Base-by-base conservation (phyloP, 129 eudicot genomes). In the Artemisia tridentata region DNA sequence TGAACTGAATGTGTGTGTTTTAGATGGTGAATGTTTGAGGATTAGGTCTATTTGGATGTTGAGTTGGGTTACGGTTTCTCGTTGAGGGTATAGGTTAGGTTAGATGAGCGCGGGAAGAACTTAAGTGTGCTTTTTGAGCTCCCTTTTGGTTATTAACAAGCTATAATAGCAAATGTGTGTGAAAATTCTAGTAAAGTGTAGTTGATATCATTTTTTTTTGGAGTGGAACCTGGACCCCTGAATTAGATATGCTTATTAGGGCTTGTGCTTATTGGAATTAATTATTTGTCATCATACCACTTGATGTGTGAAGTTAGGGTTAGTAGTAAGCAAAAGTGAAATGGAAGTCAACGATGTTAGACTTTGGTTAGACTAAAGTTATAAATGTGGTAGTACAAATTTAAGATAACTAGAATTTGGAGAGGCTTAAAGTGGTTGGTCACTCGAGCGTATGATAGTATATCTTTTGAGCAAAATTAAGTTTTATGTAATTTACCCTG, bases 191-290 rank as follows among this genome's bases (percentile, higher is more conserved):
- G 49, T 52, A 43, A 59, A 58, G 65, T 57, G 2, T 18, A 31
- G 52, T 12, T 54, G n/a, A n/a, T n/a, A n/a, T n/a, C n/a, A 10
- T 72, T 13, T 18, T 8, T 43, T 64, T 19, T 12, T 74, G 48
- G 49, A 19, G 34, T 68, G 20, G 18, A 78, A 23, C 53, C 47
- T 8, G n/a, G 69, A 53, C 10, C 1, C 7, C 46, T 63, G 72
- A 29, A 56, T 62, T 29, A 34, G 23, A 12, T 58, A 65, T 47
- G 72, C 49, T 70, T 53, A 19, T 66, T 19, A 27, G 23, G 48
- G 70, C 3, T 47, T 34, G 69, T 75, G 77, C 14, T 70, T 71
- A 31, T 43, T 71, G 61, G 51, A 69, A 75, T 27, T 18, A 68
- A 68, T 63, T 31, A 51, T 65, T n/a, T n/a, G n/a, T 66, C 14